Percentiles rank a stretch among this genome's conserved stretches.
phyloP scores from a whole-genome alignment of 139 green algal species.

The Micractinium conductrix region DNA sequence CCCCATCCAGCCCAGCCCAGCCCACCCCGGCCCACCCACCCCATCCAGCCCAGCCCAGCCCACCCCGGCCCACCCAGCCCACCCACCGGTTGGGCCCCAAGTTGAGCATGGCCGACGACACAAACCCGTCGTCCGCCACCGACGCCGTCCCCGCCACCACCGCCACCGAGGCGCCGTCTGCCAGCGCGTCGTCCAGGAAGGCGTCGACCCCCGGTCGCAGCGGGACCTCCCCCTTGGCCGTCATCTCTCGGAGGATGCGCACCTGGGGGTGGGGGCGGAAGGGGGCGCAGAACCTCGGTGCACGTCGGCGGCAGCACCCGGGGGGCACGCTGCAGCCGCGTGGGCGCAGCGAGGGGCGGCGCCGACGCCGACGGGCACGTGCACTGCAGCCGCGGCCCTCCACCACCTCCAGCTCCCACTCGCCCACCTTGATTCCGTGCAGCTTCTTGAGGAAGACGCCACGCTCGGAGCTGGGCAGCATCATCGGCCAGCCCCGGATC shows the following conservation, averaged over 20 bases:
- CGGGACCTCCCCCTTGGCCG: constrained; percentile 45
- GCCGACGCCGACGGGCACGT: too few species aligned
- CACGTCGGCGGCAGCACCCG: too few species aligned
- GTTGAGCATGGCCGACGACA: constrained; percentile 33
- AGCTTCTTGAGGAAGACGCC: constrained; percentile 52
- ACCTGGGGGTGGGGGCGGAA: neutral
- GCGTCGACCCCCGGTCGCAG: constrained; percentile 39
- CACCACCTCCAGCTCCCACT: too few species aligned
- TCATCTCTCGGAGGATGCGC: constrained; percentile 52
- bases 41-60: too few species aligned
- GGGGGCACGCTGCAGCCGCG: too few species aligned
- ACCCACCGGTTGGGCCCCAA: constrained; percentile 34
- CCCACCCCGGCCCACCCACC: neutral
- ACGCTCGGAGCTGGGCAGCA: constrained; percentile 46
- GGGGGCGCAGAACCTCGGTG: too few species aligned
- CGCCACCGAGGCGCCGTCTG: constrained; percentile 29
- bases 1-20: too few species aligned
- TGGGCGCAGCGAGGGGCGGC: too few species aligned
- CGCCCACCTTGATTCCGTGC: constrained; percentile 39
- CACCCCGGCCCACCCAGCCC: too few species aligned
- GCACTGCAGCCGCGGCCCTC: too few species aligned
- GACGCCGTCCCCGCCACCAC: constrained; percentile 41
- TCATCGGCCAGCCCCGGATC: constrained; percentile 51
- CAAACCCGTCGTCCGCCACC: constrained; percentile 31
- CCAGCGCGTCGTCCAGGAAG: constrained; percentile 54